Conservation (phyloP, 2,329 filamentous ascomycete genomes). For the Fusarium sp. region DNA sequence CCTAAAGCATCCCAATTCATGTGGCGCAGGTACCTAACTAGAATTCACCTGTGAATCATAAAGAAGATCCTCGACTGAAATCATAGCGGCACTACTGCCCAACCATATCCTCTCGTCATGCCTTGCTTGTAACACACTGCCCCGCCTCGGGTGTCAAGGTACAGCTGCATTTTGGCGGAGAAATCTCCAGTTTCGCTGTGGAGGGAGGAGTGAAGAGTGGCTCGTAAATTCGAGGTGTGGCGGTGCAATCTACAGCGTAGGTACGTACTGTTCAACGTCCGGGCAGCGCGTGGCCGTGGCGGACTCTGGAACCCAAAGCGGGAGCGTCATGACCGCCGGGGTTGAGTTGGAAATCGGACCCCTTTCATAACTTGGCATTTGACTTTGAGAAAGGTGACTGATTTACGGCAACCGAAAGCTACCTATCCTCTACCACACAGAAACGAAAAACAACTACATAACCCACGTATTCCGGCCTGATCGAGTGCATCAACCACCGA, state of each 20-base stretch:
- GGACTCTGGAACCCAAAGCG: slow-evolving; percentile 17
- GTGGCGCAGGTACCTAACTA: slow-evolving; percentile 30
- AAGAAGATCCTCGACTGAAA: background rate
- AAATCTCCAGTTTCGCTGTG: slow-evolving; percentile 8
- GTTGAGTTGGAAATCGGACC: slow-evolving; percentile 26
- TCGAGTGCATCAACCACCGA: background rate
- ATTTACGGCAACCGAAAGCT: background rate
- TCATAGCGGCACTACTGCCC: slow-evolving; percentile 27
- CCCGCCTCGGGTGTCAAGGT: slow-evolving; percentile 23
- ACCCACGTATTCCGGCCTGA: no score
- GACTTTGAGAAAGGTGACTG: background rate
- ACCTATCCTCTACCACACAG: background rate
- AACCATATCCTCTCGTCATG: slow-evolving; percentile 15
- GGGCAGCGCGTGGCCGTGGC: slow-evolving; percentile 20
- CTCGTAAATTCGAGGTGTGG: slow-evolving; percentile 24
- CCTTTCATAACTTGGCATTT: slow-evolving; percentile 31
- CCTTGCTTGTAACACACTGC: slow-evolving; percentile 10
- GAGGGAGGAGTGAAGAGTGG: slow-evolving; percentile 2
- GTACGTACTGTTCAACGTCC: slow-evolving; percentile 25
- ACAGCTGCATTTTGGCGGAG: slow-evolving; percentile 13
- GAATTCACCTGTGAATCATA: background rate
- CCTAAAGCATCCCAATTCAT: slow-evolving; percentile 7
- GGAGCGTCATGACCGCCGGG: slow-evolving; percentile 31
- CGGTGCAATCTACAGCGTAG: background rate
- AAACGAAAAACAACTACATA: slow-evolving; percentile 1